A percentile compares a stretch with the other conserved stretches of the same genome.
phyloP scores from a whole-genome alignment of 2,329 filamentous ascomycete species.

The Verticillium isaacii region DNA sequence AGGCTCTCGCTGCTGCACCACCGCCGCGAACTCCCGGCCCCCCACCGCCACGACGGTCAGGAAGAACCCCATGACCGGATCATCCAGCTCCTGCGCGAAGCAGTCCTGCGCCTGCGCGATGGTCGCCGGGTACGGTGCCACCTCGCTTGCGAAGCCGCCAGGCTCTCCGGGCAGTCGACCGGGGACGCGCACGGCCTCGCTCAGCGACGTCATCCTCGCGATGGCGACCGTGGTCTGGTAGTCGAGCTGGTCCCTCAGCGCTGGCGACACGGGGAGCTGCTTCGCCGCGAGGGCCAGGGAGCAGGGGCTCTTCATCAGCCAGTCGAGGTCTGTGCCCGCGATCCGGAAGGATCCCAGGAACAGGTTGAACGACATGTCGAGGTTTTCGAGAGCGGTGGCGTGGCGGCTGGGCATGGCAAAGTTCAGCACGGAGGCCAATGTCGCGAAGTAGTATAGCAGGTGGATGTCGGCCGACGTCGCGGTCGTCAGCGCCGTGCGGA shows the following conservation, averaged over 20 bases:
- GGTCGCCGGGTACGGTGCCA: not conserved
- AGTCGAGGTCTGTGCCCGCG: not conserved
- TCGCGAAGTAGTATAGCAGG: conserved; percentile 11
- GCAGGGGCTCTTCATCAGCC: not conserved
- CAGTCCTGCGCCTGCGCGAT: conserved; percentile 13
- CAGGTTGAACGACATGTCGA: conserved; percentile 3
- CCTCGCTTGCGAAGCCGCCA: not conserved
- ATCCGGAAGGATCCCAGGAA: conserved; percentile 1
- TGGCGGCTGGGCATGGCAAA: not conserved
- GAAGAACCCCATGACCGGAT: conserved; percentile 22
- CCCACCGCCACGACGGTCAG: conserved; percentile 23
- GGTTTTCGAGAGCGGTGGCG: conserved; percentile 1
- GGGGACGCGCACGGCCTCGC: not conserved
- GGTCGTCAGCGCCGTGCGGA: conserved; percentile 15
- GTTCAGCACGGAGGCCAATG: not conserved
- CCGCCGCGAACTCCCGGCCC: conserved; percentile 23
- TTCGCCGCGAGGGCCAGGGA: too few species aligned
- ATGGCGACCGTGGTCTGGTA: conserved; percentile 3
- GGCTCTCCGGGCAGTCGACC: not conserved
- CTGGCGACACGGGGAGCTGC: not conserved
- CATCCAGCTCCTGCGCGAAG: conserved; percentile 27
- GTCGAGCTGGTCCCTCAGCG: conserved; percentile 5
- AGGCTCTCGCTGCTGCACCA: conserved; percentile 24
- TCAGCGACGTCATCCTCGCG: not conserved
- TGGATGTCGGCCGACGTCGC: conserved; percentile 18